These are phyloP conservation scores for Triticum monococcum DNA, from an alignment of 176 grass and related monocot genomes.

Conservation along the genomic window DNA sequence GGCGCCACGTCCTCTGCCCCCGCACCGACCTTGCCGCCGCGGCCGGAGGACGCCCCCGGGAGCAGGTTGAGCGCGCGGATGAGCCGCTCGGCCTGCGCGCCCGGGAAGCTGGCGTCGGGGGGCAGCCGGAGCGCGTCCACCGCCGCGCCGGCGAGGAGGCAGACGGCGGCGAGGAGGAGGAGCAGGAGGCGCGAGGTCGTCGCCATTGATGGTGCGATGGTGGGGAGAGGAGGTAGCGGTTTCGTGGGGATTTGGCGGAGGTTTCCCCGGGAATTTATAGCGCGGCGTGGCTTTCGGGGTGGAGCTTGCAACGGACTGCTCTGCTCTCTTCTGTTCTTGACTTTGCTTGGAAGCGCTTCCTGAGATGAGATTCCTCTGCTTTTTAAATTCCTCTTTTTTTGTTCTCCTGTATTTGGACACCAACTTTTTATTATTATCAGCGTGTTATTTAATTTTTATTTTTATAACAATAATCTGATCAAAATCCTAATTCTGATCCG, in stretches of 20 bases:
- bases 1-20: not conserved
- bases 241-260: slow-evolving; percentile 4
- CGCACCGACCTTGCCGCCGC: not conserved
- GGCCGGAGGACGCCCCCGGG: slow-evolving; percentile 36
- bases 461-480: no score
- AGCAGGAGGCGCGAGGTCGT: not conserved
- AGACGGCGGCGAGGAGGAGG: not conserved
- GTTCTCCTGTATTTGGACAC: no score
- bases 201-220: not conserved
- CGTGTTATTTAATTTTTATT: no score
- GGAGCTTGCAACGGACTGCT: slow-evolving; percentile 12
- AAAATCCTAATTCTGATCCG: not conserved
- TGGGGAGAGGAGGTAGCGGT: not conserved
- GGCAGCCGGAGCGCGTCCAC: slow-evolving; percentile 30
- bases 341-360: slow-evolving; percentile 35
- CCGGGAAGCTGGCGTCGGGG: slow-evolving; percentile 44
- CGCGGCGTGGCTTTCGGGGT: not conserved
- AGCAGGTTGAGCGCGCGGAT: slow-evolving; percentile 85
- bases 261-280: slow-evolving; percentile 39
- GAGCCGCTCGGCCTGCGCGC: slow-evolving; percentile 60
- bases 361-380: slow-evolving; percentile 4
- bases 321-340: not conserved
- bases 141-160: not conserved
- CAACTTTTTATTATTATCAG: no score
- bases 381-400: not conserved